Evolutionary conservation across 495 filamentous ascomycete species (phyloP), one percentile per base, ranked within the genome.

Genomic region (Sporormia fimetaria): DNA sequence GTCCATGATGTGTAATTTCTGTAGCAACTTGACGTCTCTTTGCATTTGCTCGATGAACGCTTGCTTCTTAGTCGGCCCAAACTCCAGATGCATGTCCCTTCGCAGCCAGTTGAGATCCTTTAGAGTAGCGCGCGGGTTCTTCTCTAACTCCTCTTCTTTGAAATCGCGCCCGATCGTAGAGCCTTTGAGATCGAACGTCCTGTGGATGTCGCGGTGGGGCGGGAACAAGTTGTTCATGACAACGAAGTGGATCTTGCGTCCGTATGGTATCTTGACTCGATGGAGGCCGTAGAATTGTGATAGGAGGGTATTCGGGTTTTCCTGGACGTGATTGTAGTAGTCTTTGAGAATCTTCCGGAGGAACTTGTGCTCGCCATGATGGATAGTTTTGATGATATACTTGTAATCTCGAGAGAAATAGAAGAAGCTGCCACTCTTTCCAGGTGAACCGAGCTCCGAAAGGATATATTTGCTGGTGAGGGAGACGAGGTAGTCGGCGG

Each of bases 211-310:
- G 37, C 87, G 75, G 61, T 99, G 90, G 3, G 90, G 90, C 12
- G 90, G 90, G 53, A 99, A 96, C 14, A 99, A 72, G 54, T 99
- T 99, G 68, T 99, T 99, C 90, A 99, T 99, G 52, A 99, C 86
- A 23, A 99, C 92, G 50, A 99, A 99, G 60, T 99, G 92, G 44
- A 96, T 95, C 67, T 99, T 99, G 45, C 84, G 78, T 23, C 92
- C 90, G 57, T 93, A 99, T 0, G 90, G 87, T 67, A 95, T 93
- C 67, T 99, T 99, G 43, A 99, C 92, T 30, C 90, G 78, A 63
- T 99, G 90, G 12, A 99, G 68, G 29, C 90, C 90, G 56, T 99
- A 99, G 59, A 96, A 99, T 57, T 99, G 90, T 10, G 90, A 96
- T 12, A 99, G 78, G 6, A 99, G 68, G 2, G 90, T 99, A 59